phyloP scores from a whole-genome alignment of 139 green algal species.

The Picochlorum sp. region DNA sequence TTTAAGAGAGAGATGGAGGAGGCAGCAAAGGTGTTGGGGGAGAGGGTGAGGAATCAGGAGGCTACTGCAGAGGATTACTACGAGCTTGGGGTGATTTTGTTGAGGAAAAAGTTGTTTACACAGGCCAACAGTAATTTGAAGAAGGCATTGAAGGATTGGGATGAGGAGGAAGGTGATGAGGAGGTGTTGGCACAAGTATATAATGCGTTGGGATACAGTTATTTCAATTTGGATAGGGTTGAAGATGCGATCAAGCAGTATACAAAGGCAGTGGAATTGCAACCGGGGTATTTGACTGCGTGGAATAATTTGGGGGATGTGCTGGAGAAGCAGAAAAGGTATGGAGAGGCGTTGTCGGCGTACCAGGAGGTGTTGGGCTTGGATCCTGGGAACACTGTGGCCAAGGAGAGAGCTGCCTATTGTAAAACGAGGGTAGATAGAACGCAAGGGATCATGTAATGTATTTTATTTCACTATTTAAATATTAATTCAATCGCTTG shows the following conservation, averaged over 20 bases:
- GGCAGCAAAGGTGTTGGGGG: constrained; percentile 88
- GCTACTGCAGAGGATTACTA: constrained; percentile 90
- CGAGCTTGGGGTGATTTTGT: constrained; percentile 92
- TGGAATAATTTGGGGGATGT: constrained; percentile 99
- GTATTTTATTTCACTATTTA: neutral
- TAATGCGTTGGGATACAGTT: constrained; percentile 95
- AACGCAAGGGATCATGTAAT: constrained; percentile 4
- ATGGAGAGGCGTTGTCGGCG: constrained; percentile 53
- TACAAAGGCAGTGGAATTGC: constrained; percentile 72
- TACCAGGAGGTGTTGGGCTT: constrained; percentile 78
- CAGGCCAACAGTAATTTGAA: constrained; percentile 88
- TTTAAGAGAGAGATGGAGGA: constrained; percentile 92
- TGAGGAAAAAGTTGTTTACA: constrained; percentile 94
- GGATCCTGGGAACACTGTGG: constrained; percentile 80
- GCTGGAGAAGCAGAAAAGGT: constrained; percentile 69
- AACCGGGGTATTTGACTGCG: constrained; percentile 65
- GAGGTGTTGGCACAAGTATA: constrained; percentile 89
- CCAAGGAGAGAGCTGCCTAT: constrained; percentile 38
- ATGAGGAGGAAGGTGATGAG: constrained; percentile 59
- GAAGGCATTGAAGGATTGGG: constrained; percentile 83
- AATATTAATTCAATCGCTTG: neutral
- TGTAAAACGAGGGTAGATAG: constrained; percentile 37
- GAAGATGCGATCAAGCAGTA: constrained; percentile 69
- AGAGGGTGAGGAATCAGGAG: constrained; percentile 76
- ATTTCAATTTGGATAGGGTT: constrained; percentile 77